Base-by-base conservation (phyloP, 441 rosid genomes). In the Pelargonium fulgidum region DNA sequence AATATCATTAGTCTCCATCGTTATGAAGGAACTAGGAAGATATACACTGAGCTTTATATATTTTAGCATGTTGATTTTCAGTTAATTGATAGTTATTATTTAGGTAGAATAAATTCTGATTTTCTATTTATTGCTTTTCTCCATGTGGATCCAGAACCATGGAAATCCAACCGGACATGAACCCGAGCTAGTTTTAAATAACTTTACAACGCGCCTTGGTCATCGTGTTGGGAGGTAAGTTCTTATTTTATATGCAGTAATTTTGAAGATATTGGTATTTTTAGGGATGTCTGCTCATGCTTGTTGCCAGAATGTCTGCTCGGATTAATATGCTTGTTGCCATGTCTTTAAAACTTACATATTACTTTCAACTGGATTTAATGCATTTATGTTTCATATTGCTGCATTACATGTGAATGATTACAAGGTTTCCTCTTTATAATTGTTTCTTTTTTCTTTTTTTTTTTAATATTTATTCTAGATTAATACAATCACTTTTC, bases 131-230 rank as follows among this genome's bases (percentile, higher is more conserved):
- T 10, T 45, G 2, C n/a, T 19, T 50, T 52, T 41, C 24, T 61
- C 9, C 39, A 7, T 44, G 58, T 11, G 68, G 17, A 69, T 66
- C 67, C 82, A 93, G 97, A 85, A 83, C 80, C 96, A 93, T 76
- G 98, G 98, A 56, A 91, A 86, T 73, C 98, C 98, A 24, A 93
- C 98, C 8, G 76, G 87, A 74, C 98, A 93, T 72, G 67, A 83
- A 69, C 98, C 98, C 0, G 98, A 93, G 82, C 85, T 93, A 42
- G 85, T 91, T 7, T 75, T 93, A 65, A 91, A 78, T 59, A 91
- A 91, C 84, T 93, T 93, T 72, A 88, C 96, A 0, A 91, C 97
- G 0, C 90, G 96, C 41, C 74, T 93, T 75, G 98, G 98, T 41
- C 95, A 85, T 78, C 97, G 97, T 19, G 62, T 91, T 77, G 98